These are phyloP conservation scores for Scopulariopsis brevicaulis DNA, from an alignment of 2,329 filamentous ascomycete species.

Conservation along the genomic window DNA sequence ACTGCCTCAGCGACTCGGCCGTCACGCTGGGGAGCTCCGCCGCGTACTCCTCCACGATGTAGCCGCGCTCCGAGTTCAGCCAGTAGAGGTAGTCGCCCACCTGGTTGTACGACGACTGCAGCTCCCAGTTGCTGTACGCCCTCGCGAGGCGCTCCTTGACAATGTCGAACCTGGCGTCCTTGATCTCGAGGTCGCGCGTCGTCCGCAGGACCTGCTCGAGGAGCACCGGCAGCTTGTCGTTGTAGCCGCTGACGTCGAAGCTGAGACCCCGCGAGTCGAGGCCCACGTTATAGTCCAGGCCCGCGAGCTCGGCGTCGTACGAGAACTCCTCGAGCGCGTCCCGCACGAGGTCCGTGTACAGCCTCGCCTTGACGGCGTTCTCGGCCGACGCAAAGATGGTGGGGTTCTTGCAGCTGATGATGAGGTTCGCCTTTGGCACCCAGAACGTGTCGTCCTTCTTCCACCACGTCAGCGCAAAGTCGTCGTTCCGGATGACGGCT, in stretches of 20 bases:
- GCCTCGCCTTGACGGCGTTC: constrained; percentile 62
- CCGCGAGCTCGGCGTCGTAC: constrained; percentile 90
- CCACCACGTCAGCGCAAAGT: constrained; percentile 75
- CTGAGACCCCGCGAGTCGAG: constrained; percentile 64
- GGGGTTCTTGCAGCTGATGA: constrained; percentile 70
- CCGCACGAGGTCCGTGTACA: constrained; percentile 78
- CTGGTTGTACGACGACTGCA: constrained; percentile 80
- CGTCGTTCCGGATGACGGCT: constrained; percentile 75
- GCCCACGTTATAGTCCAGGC: constrained; percentile 70
- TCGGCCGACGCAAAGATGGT: constrained; percentile 69
- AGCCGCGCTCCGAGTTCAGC: constrained; percentile 66
- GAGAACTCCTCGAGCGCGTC: constrained; percentile 89
- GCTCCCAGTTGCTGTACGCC: constrained; percentile 75
- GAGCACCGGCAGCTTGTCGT: constrained; percentile 87
- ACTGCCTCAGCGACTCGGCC: constrained; percentile 60
- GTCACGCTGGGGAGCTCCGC: constrained; percentile 67
- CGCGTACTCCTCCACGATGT: constrained; percentile 68
- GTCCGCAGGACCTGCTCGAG: constrained; percentile 79
- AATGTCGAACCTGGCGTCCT: constrained; percentile 80
- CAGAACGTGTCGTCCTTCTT: constrained; percentile 99
- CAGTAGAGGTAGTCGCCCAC: constrained; percentile 74
- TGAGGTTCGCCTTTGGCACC: constrained; percentile 87
- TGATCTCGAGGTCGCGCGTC: constrained; percentile 74
- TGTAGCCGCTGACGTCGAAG: constrained; percentile 79
- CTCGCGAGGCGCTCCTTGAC: constrained; percentile 76